These are phyloP conservation scores for Bryoglossum gracile DNA, from an alignment of 495 filamentous ascomycete genomes.

Conservation along the genomic window DNA sequence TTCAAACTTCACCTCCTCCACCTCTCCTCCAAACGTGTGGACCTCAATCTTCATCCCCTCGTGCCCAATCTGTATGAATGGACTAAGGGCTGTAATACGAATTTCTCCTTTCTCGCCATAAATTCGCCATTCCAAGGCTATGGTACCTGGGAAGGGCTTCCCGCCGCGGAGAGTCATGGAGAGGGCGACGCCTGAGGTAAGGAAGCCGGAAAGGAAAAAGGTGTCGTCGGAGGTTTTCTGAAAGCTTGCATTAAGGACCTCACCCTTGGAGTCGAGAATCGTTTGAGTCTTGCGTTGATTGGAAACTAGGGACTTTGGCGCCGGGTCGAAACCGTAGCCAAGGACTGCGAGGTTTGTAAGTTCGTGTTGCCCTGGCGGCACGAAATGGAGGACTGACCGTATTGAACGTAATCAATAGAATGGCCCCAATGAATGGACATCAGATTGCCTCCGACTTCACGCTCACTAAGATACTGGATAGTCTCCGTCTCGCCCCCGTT, in stretches of 20 bases:
- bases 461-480: constrained; percentile 37
- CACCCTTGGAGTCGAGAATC: constrained; percentile 27
- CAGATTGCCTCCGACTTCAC: constrained; percentile 41
- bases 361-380: constrained; percentile 31
- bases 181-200: constrained; percentile 36
- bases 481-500: constrained; percentile 29
- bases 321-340: constrained; percentile 28
- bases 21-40: constrained; percentile 34
- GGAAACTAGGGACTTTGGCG: constrained; percentile 37
- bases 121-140: constrained; percentile 46
- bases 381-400: neutral
- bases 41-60: constrained; percentile 34
- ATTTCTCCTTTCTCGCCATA: constrained; percentile 50
- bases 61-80: constrained; percentile 33
- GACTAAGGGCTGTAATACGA: constrained; percentile 31
- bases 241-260: constrained; percentile 24
- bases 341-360: constrained; percentile 40
- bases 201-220: constrained; percentile 38
- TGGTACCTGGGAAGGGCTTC: constrained; percentile 38
- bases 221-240: constrained; percentile 41
- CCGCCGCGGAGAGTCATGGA: constrained; percentile 42
- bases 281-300: constrained; percentile 29
- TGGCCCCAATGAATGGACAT: constrained; percentile 49
- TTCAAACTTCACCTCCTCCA: constrained; percentile 36
- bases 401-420: constrained; percentile 28